These are phyloP conservation scores for Aspergillus calidoustus DNA, from an alignment of 2,329 filamentous ascomycete genomes.

Conservation along the genomic window DNA sequence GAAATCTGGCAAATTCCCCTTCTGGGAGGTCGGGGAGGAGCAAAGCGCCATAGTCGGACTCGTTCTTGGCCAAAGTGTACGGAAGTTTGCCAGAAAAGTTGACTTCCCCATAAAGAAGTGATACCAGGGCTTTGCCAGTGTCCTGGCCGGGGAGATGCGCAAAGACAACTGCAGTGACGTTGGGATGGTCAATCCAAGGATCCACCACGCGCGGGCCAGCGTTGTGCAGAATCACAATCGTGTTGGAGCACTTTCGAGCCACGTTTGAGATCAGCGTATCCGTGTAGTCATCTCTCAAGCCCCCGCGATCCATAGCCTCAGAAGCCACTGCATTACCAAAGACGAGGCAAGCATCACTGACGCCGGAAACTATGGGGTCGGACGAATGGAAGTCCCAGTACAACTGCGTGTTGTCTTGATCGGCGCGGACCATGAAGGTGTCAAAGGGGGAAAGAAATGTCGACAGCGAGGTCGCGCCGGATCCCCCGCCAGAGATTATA, in stretches of 20 bases:
- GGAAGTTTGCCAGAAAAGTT: slow-evolving; percentile 64
- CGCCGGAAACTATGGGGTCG: slow-evolving; percentile 53
- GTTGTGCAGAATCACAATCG: slow-evolving; percentile 68
- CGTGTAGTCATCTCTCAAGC: slow-evolving; percentile 45
- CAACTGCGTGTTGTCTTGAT: slow-evolving; percentile 60
- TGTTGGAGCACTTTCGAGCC: slow-evolving; percentile 63
- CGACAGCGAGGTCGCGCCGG: slow-evolving; percentile 54
- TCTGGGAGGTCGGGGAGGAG: not conserved
- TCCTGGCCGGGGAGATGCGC: slow-evolving; percentile 68
- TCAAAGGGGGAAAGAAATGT: slow-evolving; percentile 60
- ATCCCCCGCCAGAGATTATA: slow-evolving; percentile 53
- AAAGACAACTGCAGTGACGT: slow-evolving; percentile 66
- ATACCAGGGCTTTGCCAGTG: slow-evolving; percentile 60
- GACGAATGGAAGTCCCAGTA: slow-evolving; percentile 62
- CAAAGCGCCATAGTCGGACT: slow-evolving; percentile 44
- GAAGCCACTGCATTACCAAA: slow-evolving; percentile 60
- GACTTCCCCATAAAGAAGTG: slow-evolving; percentile 61
- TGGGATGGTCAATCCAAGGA: slow-evolving; percentile 63
- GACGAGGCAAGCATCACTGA: slow-evolving; percentile 48
- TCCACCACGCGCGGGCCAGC: slow-evolving; percentile 62
- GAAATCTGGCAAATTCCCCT: not conserved
- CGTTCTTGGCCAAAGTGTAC: slow-evolving; percentile 66
- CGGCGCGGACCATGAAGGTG: slow-evolving; percentile 57
- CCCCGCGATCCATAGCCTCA: slow-evolving; percentile 42
- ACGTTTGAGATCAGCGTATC: slow-evolving; percentile 62